Conservation (phyloP, 768 basidiomycete species). For the Cystobasidium onofrii region DNA sequence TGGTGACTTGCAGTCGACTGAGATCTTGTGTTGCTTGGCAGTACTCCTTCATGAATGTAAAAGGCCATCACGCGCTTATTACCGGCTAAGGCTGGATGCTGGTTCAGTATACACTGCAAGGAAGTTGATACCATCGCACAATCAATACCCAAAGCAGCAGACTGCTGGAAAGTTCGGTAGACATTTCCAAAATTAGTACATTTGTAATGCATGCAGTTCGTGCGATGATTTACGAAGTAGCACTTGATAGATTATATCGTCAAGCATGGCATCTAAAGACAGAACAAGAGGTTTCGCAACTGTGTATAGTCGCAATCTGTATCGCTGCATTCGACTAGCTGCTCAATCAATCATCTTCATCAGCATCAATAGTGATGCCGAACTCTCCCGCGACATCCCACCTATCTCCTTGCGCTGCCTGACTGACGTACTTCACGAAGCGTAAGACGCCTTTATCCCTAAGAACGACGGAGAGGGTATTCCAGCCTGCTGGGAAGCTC, state of each 20-base stretch:
- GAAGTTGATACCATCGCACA: too few relatives aligned
- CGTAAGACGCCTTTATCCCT: slow-evolving; percentile 87
- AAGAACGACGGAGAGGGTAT: slow-evolving; percentile 75
- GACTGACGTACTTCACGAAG: slow-evolving; percentile 91
- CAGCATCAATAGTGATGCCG: slow-evolving; percentile 72
- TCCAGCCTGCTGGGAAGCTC: slow-evolving; percentile 81
- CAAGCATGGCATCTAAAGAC: too few relatives aligned
- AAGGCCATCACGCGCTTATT: slow-evolving; percentile 32
- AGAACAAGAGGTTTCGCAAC: too few relatives aligned
- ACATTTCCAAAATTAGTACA: too few relatives aligned
- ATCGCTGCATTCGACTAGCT: background rate
- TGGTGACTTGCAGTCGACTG: background rate
- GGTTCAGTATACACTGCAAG: too few relatives aligned
- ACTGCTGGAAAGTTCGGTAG: too few relatives aligned
- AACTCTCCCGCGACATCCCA: slow-evolving; percentile 93
- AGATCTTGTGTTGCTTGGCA: background rate
- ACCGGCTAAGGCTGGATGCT: background rate
- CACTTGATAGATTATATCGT: too few relatives aligned
- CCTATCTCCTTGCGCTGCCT: slow-evolving; percentile 75
- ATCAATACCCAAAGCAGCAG: too few relatives aligned
- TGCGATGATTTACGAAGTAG: too few relatives aligned
- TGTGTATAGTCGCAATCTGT: too few relatives aligned
- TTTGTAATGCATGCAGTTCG: too few relatives aligned
- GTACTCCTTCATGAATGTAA: slow-evolving; percentile 35
- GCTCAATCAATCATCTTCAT: slow-evolving; percentile 52